Evolutionary conservation across 768 basidiomycete genomes (phyloP).

Genomic region (Hypholoma sublateritium): DNA sequence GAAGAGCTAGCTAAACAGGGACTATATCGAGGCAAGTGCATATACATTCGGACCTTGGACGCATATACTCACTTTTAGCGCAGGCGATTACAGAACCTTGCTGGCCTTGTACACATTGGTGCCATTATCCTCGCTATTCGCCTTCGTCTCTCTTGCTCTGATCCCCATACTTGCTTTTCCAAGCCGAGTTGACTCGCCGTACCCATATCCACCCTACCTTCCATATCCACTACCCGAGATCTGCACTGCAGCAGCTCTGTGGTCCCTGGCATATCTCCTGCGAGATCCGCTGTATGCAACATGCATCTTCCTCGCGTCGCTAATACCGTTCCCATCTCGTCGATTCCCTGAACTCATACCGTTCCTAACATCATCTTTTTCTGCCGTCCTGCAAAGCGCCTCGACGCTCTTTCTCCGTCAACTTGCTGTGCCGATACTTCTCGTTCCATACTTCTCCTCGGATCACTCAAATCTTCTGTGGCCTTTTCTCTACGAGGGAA

Average conservation of each 20-base stretch:
- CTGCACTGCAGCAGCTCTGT: conserved; percentile 59
- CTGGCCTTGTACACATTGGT: conserved; percentile 58
- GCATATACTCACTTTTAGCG: conserved; percentile 9
- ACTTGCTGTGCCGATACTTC: conserved; percentile 51
- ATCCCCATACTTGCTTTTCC: conserved; percentile 54
- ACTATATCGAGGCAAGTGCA: conserved; percentile 28
- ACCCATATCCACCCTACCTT: conserved; percentile 51
- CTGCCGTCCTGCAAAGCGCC: conserved; percentile 46
- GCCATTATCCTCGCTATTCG: conserved; percentile 51
- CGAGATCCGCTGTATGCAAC: conserved; percentile 44
- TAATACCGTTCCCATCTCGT: conserved; percentile 24
- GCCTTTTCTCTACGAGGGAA: not conserved
- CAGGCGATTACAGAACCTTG: conserved; percentile 64
- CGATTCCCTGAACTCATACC: conserved; percentile 27
- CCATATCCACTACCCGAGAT: conserved; percentile 69
- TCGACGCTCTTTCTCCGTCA: conserved; percentile 56
- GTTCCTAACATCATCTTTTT: conserved; percentile 32
- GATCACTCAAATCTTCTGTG: conserved; percentile 13
- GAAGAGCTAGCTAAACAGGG: conserved; percentile 31
- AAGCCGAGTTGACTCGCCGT: conserved; percentile 36
- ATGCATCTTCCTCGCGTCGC: conserved; percentile 23
- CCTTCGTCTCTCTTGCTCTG: conserved; percentile 48
- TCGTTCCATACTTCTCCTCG: conserved; percentile 44
- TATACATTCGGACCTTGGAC: not conserved
- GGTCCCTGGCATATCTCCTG: conserved; percentile 56